Conservation (phyloP, 2,329 filamentous ascomycete genomes). For the Botrytis porri region DNA sequence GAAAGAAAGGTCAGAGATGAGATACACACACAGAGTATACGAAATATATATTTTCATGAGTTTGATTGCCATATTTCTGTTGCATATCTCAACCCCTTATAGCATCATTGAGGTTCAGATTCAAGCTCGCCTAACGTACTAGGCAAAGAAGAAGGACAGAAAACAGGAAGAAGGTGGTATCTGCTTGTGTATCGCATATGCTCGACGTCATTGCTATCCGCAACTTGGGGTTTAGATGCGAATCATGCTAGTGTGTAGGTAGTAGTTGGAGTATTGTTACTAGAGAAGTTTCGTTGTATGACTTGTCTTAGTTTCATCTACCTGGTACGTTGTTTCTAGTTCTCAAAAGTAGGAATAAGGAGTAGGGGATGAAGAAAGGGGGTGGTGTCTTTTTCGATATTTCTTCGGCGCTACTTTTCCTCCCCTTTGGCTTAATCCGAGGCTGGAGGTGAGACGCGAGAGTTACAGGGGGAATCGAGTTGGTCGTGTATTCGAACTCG, state of each 20-base stretch:
- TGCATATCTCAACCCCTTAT: background rate
- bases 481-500: background rate
- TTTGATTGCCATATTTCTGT: background rate
- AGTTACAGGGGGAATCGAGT: background rate
- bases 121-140: background rate
- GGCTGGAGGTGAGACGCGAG: background rate
- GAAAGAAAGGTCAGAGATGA: background rate
- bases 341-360: background rate
- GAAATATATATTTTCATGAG: background rate
- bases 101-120: background rate
- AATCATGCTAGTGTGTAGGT: background rate
- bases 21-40: background rate
- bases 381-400: rapidly evolving
- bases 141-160: background rate
- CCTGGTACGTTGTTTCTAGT: background rate
- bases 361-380: background rate
- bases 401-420: background rate
- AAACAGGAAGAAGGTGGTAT: rapidly evolving
- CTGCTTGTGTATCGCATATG: background rate
- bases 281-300: background rate
- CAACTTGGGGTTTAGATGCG: background rate
- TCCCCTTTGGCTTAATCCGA: background rate
- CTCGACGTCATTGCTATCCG: background rate
- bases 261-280: background rate
- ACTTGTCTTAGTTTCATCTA: background rate